These are phyloP conservation scores for Fusarium sp. DNA, from an alignment of 2,329 filamentous ascomycete species.

Conservation along the genomic window DNA sequence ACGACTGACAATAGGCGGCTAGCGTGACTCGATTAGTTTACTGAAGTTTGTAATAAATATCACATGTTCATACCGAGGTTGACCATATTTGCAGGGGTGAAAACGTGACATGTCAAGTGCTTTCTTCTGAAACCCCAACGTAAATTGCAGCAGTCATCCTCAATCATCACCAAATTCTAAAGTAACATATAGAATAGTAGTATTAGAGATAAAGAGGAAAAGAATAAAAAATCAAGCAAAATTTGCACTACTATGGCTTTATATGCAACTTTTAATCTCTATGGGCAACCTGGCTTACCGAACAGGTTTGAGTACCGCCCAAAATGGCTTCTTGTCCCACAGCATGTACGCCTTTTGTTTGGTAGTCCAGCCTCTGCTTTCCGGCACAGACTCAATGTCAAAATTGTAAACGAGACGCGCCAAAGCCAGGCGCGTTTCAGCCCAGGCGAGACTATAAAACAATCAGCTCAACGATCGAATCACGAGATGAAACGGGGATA, in stretches of 20 bases:
- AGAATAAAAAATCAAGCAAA: background rate
- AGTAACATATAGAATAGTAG: rapidly evolving
- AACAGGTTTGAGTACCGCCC: background rate
- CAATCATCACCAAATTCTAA: too few relatives aligned
- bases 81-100: background rate
- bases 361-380: background rate
- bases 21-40: background rate
- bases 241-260: too few relatives aligned
- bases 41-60: background rate
- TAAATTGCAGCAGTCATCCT: background rate
- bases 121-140: background rate
- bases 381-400: background rate
- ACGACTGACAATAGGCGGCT: background rate
- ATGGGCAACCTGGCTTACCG: background rate
- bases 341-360: background rate
- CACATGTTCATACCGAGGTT: background rate
- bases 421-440: background rate
- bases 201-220: rapidly evolving
- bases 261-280: background rate
- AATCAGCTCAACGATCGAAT: background rate
- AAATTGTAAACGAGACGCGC: background rate
- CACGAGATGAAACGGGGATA: background rate
- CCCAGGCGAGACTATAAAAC: background rate
- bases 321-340: background rate
- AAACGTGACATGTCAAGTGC: background rate